Evolutionary conservation across 1,139 yeast genomes (phyloP), one percentile per base, ranked within the genome.

Genomic region (Scheffersomyces segobiensis): DNA sequence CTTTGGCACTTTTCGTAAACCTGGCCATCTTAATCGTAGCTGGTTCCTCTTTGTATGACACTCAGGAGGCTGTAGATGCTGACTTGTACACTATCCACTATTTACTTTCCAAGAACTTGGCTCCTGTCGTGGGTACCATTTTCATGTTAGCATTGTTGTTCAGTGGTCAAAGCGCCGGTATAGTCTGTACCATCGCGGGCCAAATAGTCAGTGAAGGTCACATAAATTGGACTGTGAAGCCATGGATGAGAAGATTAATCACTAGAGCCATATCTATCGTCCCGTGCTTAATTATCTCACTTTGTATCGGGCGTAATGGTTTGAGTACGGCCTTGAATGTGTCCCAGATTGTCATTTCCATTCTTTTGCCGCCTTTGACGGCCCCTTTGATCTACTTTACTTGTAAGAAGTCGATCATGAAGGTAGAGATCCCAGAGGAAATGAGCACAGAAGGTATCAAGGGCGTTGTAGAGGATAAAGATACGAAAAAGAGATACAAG

Each of bases 201-300:
- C 93, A 89, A 72, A 87, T 89, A 71, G 89, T 89, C 12, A 86
- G 91, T 57, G 96, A 89, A 70, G 96, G 96, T 0, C 89, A 89
- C 66, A 75, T 89, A 53, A 84, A 88, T 61, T 89, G 95, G 96
- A 79, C 85, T 0, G 65, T 89, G 39, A 78, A 84, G 53, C 93
- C 95, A 1, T 84, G 90, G 75, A 67, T 87, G n/a, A 82, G 95
- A 71, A 78, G 96, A 63, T 75, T 89, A 12, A 70, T 86, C n/a
- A 89, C 95, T 0, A 78, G 96, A 67, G 81, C 87, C 2, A 83
- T 89, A 47, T 91, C 93, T 5, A 87, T 89, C 53, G 76, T 89
- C 1, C 96, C 95, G 0, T 91, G 92, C 62, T 70, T 89, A 52
- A 71, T 87, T 21, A 81, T 89, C 67, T 89, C 89, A 17, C 67